Evolutionary conservation across 768 basidiomycete genomes (phyloP).

Genomic region (Lentinula detonsa): DNA sequence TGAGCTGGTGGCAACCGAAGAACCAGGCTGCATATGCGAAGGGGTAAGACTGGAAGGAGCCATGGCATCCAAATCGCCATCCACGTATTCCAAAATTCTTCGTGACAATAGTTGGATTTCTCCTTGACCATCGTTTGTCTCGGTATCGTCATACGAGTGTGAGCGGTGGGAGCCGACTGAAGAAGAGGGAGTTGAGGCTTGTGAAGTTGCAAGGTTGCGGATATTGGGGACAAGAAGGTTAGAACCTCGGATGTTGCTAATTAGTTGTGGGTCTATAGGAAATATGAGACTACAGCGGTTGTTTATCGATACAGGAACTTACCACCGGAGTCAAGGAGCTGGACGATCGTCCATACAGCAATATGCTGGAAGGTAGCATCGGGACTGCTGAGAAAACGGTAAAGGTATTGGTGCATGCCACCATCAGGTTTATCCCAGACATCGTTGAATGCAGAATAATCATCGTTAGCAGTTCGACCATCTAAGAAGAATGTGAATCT

Average conservation of each 20-base stretch:
- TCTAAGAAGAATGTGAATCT: conserved; percentile 35
- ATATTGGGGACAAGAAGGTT: conserved; percentile 80
- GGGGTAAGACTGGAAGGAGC: conserved; percentile 55
- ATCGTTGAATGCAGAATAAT: conserved; percentile 95
- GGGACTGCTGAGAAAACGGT: conserved; percentile 86
- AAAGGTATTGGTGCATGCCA: conserved; percentile 92
- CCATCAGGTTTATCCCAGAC: conserved; percentile 99
- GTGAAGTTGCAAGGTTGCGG: conserved; percentile 71
- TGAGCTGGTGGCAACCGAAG: conserved; percentile 58
- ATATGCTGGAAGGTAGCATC: conserved; percentile 99
- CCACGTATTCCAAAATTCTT: conserved; percentile 83
- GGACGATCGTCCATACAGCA: conserved; percentile 99
- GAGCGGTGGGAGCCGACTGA: conserved; percentile 73
- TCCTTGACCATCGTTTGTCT: conserved; percentile 81
- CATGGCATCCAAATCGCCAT: conserved; percentile 59
- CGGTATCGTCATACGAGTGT: conserved; percentile 77
- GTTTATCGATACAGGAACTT: conserved; percentile 10
- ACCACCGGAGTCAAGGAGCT: conserved; percentile 95
- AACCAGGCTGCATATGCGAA: conserved; percentile 66
- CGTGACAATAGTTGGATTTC: conserved; percentile 86
- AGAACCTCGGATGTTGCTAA: conserved; percentile 86
- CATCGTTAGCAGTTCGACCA: conserved; percentile 69
- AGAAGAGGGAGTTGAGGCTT: conserved; percentile 62
- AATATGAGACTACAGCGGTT: conserved; percentile 1
- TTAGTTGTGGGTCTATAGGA: conserved; percentile 72